Evolutionary conservation across 352 stramenopile genomes (phyloP), one percentile per base, ranked within the genome.

Genomic region (Globisporangium abappressorium): DNA sequence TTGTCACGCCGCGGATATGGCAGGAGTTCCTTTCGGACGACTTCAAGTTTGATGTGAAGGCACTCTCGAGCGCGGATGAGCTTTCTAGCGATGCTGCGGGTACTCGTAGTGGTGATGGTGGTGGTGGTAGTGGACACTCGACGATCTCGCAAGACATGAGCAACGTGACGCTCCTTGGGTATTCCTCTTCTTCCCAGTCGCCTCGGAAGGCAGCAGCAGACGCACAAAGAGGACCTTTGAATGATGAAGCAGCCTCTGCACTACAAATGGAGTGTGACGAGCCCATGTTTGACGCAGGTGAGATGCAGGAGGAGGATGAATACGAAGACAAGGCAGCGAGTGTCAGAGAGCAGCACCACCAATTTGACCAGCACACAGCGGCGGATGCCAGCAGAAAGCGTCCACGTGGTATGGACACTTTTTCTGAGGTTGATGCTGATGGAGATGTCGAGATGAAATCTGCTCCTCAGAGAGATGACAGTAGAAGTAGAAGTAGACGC

Each of bases 21-120:
- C 78, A 85, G 33, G 85, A 93, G 26, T 88, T 91, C 49, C 76
- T 92, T n/a, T 78, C 76, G 8, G 82, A 89, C 24, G 79, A 89
- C 64, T 90, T 92, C 68, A 91, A 84, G 71, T 81, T 89, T 57
- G 80, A 88, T 36, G 64, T 51, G 38, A 81, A 77, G 46, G 51
- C 36, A 5, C 55, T 70, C 28, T n/a, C 63, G 24, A 46, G 30
- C 34, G 12, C 54, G 5, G 41, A 64, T n/a, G 64, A 64, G 1
- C 11, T 62, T 7, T 14, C 34, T 9, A 12, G 9, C 8, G 55
- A 24, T 24, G 34, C 33, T 3, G 18, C 12, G 18, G 36, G 54
- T 30, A 9, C 18, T 53, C 18, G 22, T n/a, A 26, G 7, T 30
- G 55, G 24, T 22, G 34, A 26, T 2, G 22, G 20, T 18, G 57